A percentile compares a stretch with the other conserved stretches of the same genome.
Conservation (phyloP, 306 rosid genomes). For the Cercis canadensis region DNA sequence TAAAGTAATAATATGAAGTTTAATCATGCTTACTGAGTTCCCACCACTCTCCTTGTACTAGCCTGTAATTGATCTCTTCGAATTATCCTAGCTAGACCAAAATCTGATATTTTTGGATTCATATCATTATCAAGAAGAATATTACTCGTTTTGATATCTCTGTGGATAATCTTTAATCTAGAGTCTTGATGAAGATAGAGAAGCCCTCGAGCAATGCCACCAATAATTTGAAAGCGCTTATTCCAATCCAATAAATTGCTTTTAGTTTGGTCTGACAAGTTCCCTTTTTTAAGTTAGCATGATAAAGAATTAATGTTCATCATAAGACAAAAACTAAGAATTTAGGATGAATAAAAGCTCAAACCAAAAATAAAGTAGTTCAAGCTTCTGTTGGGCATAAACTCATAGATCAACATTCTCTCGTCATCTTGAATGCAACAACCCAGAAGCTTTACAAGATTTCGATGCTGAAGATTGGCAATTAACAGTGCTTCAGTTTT, state of each 20-base stretch:
- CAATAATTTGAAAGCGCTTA: slow-evolving; percentile 38
- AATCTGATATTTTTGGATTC: slow-evolving; percentile 55
- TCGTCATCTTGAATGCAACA: slow-evolving; percentile 46
- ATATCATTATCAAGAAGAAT: slow-evolving; percentile 41
- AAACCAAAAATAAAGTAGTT: slow-evolving; percentile 53
- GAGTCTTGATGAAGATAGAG: slow-evolving; percentile 52
- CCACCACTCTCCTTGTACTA: slow-evolving; percentile 41
- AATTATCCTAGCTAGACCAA: slow-evolving; percentile 44
- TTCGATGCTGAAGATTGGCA: slow-evolving; percentile 58
- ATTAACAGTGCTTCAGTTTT: slow-evolving; percentile 48
- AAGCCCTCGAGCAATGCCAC: slow-evolving; percentile 47
- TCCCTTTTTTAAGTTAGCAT: not conserved
- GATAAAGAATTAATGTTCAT: not conserved
- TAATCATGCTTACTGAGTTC: slow-evolving; percentile 43
- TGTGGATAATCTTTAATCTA: slow-evolving; percentile 46
- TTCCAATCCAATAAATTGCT: slow-evolving; percentile 27
- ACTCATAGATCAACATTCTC: slow-evolving; percentile 47
- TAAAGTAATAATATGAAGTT: not conserved
- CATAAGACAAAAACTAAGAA: not conserved
- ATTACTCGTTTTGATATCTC: slow-evolving; percentile 49
- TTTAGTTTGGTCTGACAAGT: slow-evolving; percentile 1
- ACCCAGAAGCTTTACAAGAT: slow-evolving; percentile 54
- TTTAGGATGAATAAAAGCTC: slow-evolving; percentile 12
- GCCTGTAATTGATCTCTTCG: slow-evolving; percentile 34
- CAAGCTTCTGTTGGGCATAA: slow-evolving; percentile 50